These are phyloP conservation scores for Xylaria sp. DNA, from an alignment of 2,329 filamentous ascomycete species.

Conservation along the genomic window DNA sequence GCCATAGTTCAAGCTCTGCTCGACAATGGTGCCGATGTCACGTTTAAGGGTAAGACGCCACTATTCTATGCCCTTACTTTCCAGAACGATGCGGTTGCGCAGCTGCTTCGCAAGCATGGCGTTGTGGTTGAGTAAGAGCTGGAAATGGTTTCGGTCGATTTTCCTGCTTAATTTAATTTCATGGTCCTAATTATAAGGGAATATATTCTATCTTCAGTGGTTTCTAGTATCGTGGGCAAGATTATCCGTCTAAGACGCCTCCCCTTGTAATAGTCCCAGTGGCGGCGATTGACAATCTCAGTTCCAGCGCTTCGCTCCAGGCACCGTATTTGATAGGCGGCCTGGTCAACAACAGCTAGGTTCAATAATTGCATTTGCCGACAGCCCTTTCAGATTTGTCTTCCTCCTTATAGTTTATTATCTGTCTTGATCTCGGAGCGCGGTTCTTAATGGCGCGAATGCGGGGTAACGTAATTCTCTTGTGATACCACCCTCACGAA, in stretches of 20 bases:
- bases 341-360: neutral
- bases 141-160: too few species aligned
- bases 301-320: neutral
- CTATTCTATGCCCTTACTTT: neutral
- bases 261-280: neutral
- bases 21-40: neutral
- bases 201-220: neutral
- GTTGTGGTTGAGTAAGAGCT: neutral
- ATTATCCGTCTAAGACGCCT: neutral
- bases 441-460: neutral
- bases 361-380: neutral
- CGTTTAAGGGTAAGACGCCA: neutral
- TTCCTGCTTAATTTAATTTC: too few species aligned
- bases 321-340: neutral
- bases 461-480: conserved; percentile 1
- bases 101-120: neutral
- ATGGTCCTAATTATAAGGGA: too few species aligned
- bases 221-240: neutral
- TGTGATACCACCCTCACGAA: neutral
- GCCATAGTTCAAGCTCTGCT: neutral
- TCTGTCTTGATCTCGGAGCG: neutral
- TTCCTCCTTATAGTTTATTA: neutral
- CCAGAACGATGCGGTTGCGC: neutral
- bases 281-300: neutral
- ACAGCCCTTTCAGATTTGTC: neutral